Evolutionary conservation across 306 rosid species (phyloP).

Genomic region (Bauhinia variegata): DNA sequence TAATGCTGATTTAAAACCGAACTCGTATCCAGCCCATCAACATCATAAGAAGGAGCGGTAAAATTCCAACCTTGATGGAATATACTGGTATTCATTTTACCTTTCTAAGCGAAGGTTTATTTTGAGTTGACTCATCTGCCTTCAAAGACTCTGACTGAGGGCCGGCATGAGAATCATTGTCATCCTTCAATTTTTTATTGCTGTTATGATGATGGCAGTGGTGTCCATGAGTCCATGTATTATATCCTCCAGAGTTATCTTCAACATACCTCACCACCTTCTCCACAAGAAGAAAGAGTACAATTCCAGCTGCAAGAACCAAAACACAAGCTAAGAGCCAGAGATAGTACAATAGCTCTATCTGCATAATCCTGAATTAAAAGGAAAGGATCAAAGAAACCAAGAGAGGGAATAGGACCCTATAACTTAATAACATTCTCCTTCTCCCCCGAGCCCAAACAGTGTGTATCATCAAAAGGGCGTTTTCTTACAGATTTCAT

Average conservation of each 20-base stretch:
- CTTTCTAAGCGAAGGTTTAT: conserved; percentile 61
- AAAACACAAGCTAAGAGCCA: conserved; percentile 28
- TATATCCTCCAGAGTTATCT: conserved; percentile 71
- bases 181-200: conserved; percentile 69
- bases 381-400: conserved; percentile 8
- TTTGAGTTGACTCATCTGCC: conserved; percentile 47
- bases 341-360: conserved; percentile 20
- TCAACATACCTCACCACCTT: conserved; percentile 91
- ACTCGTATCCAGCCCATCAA: not conserved
- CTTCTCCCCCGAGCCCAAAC: too few relatives aligned
- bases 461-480: not conserved
- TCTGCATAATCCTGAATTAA: conserved; percentile 24
- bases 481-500: not conserved
- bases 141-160: conserved; percentile 40
- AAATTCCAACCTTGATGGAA: conserved; percentile 13
- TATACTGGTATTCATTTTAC: conserved; percentile 54
- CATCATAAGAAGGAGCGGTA: conserved; percentile 2
- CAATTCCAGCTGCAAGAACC: conserved; percentile 82
- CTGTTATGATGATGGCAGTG: conserved; percentile 73
- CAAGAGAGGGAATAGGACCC: conserved; percentile 10
- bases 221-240: conserved; percentile 73
- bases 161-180: conserved; percentile 46
- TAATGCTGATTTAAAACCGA: conserved; percentile 19
- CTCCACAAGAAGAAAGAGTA: conserved; percentile 90
- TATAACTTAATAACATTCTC: not conserved